Evolutionary conservation across 2,329 filamentous ascomycete genomes (phyloP).

Genomic region (Beauveria bassiana): DNA sequence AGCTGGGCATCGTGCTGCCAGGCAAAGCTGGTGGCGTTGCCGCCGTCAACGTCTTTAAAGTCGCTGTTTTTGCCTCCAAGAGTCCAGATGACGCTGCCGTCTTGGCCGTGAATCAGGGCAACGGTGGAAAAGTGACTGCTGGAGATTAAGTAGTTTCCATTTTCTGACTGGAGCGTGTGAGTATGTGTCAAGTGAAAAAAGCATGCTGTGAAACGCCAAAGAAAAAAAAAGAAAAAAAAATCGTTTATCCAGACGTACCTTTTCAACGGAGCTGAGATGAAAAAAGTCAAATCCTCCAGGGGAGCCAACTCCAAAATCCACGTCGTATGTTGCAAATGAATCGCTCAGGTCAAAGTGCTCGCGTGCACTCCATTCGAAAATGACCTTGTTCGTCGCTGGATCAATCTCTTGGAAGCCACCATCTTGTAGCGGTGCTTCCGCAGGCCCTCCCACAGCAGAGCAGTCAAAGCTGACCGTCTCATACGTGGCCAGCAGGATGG

Average conservation of each 20-base stretch:
- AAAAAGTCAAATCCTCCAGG: constrained; percentile 29
- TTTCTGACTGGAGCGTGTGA: constrained; percentile 15
- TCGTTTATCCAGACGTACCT: constrained; percentile 17
- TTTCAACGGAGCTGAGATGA: constrained; percentile 30
- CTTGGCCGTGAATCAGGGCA: constrained; percentile 21
- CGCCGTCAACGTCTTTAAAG: constrained; percentile 27
- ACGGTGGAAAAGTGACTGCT: constrained; percentile 25
- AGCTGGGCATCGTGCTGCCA: constrained; percentile 33
- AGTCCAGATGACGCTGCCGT: constrained; percentile 27
- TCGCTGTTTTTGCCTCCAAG: constrained; percentile 28
- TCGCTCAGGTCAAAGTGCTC: constrained; percentile 23
- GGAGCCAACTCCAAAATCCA: constrained; percentile 22
- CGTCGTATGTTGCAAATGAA: constrained; percentile 21
- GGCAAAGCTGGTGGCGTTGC: constrained; percentile 27
- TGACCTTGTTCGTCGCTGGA: constrained; percentile 25
- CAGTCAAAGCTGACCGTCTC: constrained; percentile 25
- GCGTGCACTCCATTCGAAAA: constrained; percentile 30
- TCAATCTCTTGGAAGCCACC: constrained; percentile 33
- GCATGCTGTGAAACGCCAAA: neutral
- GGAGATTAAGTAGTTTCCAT: constrained; percentile 31
- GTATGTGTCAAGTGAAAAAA: too few species aligned
- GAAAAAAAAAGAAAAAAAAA: neutral
- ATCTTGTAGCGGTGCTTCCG: constrained; percentile 24
- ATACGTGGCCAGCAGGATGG: constrained; percentile 35
- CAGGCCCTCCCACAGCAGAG: constrained; percentile 23